Base-by-base conservation (phyloP, 1,284 basidiomycete genomes). In the Pseudozyma hubeiensis region DNA sequence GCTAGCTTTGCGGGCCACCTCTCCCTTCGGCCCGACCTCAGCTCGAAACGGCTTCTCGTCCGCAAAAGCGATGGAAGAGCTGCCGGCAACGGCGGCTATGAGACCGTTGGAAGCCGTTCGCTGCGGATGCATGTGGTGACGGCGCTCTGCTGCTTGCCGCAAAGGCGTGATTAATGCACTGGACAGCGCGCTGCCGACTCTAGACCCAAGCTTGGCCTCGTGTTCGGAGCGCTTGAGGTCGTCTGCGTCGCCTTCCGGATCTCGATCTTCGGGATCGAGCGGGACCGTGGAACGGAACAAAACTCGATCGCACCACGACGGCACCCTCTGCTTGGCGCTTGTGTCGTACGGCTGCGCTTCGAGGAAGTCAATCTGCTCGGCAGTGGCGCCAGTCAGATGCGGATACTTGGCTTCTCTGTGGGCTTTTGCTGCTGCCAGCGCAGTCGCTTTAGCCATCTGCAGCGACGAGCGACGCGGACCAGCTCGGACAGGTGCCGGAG, bases 291-390 rank as follows among this genome's bases (percentile, higher is more conserved):
- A 77, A 9, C 81, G 72, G 70, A 79, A 84, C n/a, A 84, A 50
- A 11, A 84, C 78, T 5, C 82, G 78, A 52, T 84, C 82, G 62
- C 79, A 81, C 87, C 87, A 87, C 46, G 85, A 86, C 0, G 87
- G 87, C 1, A 87, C 86, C 19, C 87, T 78, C 75, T 87, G 86
- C 75, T 87, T 87, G 55, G 87, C 85, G 29, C 85, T 86, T 16
- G 85, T 85, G 59, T 87, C 87, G 75, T 87, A 87, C 5, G 85
- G 84, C 16, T 86, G 86, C 62, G 46, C 68, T 59, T 77, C 79
- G 31, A 72, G 52, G n/a, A 52, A 72, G 60, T 72, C 64, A 29
- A 72, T 72, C 50, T 72, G 69, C 43, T 72, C 69, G 1, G 69
- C 74, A 3, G 62, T 68, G 5, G 68, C 68, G 7, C 69, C 69